Base-by-base conservation (phyloP, 352 stramenopile genomes). In the Albugo candida region DNA sequence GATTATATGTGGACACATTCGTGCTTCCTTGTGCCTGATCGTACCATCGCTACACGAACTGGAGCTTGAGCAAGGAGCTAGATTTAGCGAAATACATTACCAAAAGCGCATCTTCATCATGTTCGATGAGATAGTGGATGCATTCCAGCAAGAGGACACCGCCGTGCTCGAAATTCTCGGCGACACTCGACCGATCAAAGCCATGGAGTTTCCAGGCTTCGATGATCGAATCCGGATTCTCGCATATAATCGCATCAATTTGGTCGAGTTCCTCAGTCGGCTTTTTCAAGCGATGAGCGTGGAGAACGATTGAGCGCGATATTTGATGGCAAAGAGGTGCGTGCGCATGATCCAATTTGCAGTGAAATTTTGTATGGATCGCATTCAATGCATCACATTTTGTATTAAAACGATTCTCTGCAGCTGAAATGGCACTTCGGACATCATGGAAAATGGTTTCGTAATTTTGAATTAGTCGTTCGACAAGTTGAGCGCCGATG, bases 81-180 rank as follows among this genome's bases (percentile, higher is more conserved):
- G 8, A 43, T 10, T 10, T 8, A 10, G 3, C 3, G 8, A 8
- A 19, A 10, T 8, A 8, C 38, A 43, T 24, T 24, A 24, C 38
- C 38, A 8, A 43, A 43, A 43, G 17, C 3, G 17, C 8, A 24
- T 43, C 38, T 24, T 43, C 3, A 24, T 85, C 59, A 50, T 58
- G 71, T 41, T 85, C 70, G 40, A 87, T 40, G 61, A 79, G 73
- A 47, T 82, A 75, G 5, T 65, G 60, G 18, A 91, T 53, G 3
- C 60, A 66, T 47, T 66, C 64, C 8, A 87, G 54, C 42, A 91
- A 50, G 41, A 91, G 40, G 8, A 84, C 69, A 6, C 77, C 77
- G 13, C 77, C 74, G 21, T 81, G 77, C 5, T 83, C 61, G 53
- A 91, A 91, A 55, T 91, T 91, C 12, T 63, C 61, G 21, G 83